A percentile compares a stretch with the other conserved stretches of the same genome.
phyloP scores from a whole-genome alignment of 306 rosid genomes.

The Vicia faba region DNA sequence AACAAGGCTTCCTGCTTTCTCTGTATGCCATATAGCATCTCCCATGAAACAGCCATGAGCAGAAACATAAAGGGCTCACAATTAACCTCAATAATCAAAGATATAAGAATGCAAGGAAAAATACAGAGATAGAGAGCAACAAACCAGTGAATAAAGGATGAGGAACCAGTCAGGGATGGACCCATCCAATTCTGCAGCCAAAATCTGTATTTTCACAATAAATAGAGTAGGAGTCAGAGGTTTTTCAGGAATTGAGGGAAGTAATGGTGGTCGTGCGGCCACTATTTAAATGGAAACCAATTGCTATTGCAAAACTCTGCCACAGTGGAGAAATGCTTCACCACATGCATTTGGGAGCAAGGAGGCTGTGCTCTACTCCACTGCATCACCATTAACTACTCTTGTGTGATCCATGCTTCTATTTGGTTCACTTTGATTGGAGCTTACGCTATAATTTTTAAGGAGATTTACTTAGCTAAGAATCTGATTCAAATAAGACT shows the following conservation, averaged over 20 bases:
- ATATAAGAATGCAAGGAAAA: slow-evolving; percentile 19
- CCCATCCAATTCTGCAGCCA: slow-evolving; percentile 99
- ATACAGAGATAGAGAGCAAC: slow-evolving; percentile 38
- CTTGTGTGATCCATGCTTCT: slow-evolving; percentile 5
- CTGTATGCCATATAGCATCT: slow-evolving; percentile 9
- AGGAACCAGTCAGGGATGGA: slow-evolving; percentile 80
- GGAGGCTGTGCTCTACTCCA: slow-evolving; percentile 21
- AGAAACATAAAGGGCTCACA: slow-evolving; percentile 32
- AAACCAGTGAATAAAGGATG: slow-evolving; percentile 86
- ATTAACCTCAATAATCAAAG: slow-evolving; percentile 29
- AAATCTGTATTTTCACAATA: slow-evolving; percentile 62
- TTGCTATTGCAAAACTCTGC: background rate
- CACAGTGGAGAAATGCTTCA: slow-evolving; percentile 1
- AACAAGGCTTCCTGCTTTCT: background rate
- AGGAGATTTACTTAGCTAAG: slow-evolving; percentile 6
- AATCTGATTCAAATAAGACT: slow-evolving; percentile 16
- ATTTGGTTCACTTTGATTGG: slow-evolving; percentile 1
- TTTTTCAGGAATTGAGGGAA: slow-evolving; percentile 16
- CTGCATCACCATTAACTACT: slow-evolving; percentile 13
- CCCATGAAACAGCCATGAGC: slow-evolving; percentile 23
- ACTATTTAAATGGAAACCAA: slow-evolving; percentile 3
- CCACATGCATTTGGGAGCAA: slow-evolving; percentile 11
- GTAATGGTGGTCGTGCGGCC: background rate
- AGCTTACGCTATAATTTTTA: background rate
- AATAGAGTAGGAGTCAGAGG: slow-evolving; percentile 31